Percentiles rank a stretch among this genome's conserved stretches.
These are phyloP conservation scores for Pyrenophora graminea DNA, from an alignment of 2,329 filamentous ascomycete species.

Conservation along the genomic window DNA sequence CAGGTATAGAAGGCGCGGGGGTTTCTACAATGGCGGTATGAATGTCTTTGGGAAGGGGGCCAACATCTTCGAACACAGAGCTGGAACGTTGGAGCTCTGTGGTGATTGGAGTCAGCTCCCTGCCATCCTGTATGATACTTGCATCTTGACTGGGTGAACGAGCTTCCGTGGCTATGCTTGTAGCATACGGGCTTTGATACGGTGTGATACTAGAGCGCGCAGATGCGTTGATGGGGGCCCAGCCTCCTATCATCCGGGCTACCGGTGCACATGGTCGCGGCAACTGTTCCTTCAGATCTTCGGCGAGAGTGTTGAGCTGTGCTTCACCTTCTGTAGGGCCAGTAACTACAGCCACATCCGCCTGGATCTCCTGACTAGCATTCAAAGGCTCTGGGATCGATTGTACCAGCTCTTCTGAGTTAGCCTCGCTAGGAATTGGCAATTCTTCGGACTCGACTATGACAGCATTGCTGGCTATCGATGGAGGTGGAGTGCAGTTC, in stretches of 20 bases:
- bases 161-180: conserved; percentile 1
- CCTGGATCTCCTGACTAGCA: not conserved
- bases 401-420: not conserved
- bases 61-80: not conserved
- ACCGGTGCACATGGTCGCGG: not conserved
- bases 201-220: not conserved
- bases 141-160: not conserved
- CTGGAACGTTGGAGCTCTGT: not conserved
- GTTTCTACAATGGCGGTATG: conserved; percentile 8
- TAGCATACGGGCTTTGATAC: conserved; percentile 28
- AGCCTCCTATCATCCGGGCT: conserved; percentile 9
- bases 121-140: not conserved
- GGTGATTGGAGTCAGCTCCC: not conserved
- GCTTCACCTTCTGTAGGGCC: not conserved
- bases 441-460: not conserved
- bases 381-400: not conserved
- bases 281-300: not conserved
- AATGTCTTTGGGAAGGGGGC: not conserved
- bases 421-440: not conserved
- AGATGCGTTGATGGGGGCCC: conserved; percentile 27
- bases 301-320: not conserved
- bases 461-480: not conserved
- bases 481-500: not conserved
- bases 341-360: not conserved
- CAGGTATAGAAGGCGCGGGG: conserved; percentile 5